These are phyloP conservation scores for Gaertneriomyces semiglobifer DNA, from an alignment of 192 early-diverging fungal species.

Conservation along the genomic window DNA sequence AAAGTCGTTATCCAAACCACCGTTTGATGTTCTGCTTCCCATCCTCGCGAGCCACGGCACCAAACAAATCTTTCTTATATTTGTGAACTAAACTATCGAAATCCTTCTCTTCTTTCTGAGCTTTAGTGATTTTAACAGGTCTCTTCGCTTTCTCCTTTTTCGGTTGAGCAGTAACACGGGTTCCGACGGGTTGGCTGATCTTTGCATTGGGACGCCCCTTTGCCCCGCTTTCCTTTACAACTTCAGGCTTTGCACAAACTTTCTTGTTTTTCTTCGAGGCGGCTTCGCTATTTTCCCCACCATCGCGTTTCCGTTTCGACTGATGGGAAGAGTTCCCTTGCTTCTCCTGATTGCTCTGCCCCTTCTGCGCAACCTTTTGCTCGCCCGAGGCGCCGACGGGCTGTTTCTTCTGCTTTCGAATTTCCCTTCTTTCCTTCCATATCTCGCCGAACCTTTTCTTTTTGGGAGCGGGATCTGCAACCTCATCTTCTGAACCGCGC, in stretches of 20 bases:
- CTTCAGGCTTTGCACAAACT: not conserved
- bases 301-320: slow-evolving; percentile 20
- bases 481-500: slow-evolving; percentile 21
- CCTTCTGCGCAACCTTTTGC: slow-evolving; percentile 7
- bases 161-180: not conserved
- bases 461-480: slow-evolving; percentile 14
- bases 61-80: slow-evolving; percentile 35
- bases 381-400: slow-evolving; percentile 2
- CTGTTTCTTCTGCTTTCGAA: slow-evolving; percentile 19
- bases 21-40: slow-evolving; percentile 16
- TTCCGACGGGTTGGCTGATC: not conserved
- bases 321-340: slow-evolving; percentile 6
- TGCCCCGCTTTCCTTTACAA: not conserved
- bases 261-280: slow-evolving; percentile 8
- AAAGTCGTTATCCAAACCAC: slow-evolving; percentile 17
- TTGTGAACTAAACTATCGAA: slow-evolving; percentile 27
- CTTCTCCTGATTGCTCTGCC: slow-evolving; percentile 16
- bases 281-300: slow-evolving; percentile 1
- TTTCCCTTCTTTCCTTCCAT: slow-evolving; percentile 16
- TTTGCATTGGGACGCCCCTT: not conserved
- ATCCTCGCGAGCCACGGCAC: slow-evolving; percentile 12
- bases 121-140: slow-evolving; percentile 3
- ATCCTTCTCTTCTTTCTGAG: slow-evolving; percentile 14
- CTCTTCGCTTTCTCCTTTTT: slow-evolving; percentile 10
- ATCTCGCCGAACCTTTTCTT: slow-evolving; percentile 31